Evolutionary conservation across 306 rosid species (phyloP).

Genomic region (Cicer judaicum): DNA sequence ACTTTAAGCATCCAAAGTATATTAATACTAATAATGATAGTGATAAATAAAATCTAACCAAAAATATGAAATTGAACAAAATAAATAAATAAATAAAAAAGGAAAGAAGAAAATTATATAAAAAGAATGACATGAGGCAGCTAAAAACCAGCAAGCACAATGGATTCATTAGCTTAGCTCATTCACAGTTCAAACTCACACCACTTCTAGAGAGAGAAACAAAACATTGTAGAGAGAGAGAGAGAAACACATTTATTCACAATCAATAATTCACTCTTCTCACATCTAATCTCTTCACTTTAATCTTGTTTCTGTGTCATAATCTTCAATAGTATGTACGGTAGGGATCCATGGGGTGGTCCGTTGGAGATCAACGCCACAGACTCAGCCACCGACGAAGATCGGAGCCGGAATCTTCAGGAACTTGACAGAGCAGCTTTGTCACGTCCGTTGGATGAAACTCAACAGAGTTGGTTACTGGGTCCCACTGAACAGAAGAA

Average conservation of each 20-base stretch:
- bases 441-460: constrained; percentile 88
- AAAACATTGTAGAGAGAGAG: not conserved
- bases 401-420: constrained; percentile 85
- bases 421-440: constrained; percentile 89
- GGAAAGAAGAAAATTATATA: too few relatives aligned
- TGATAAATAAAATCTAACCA: too few relatives aligned
- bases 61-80: too few relatives aligned
- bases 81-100: too few relatives aligned
- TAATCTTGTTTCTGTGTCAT: constrained; percentile 31
- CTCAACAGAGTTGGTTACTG: constrained; percentile 96
- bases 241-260: not conserved
- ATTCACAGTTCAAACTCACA: not conserved
- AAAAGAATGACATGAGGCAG: too few relatives aligned
- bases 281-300: not conserved
- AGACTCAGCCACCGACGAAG: constrained; percentile 94
- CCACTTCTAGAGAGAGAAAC: not conserved
- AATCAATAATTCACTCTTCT: not conserved
- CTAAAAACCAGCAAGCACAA: not conserved
- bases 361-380: constrained; percentile 92
- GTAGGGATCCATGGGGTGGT: constrained; percentile 99
- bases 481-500: constrained; percentile 97
- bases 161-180: not conserved
- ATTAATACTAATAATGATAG: too few relatives aligned
- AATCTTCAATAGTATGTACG: constrained; percentile 62
- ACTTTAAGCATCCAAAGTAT: too few relatives aligned